Evolutionary conservation across 2,329 filamentous ascomycete species (phyloP).

Genomic region (Coniella vitis): DNA sequence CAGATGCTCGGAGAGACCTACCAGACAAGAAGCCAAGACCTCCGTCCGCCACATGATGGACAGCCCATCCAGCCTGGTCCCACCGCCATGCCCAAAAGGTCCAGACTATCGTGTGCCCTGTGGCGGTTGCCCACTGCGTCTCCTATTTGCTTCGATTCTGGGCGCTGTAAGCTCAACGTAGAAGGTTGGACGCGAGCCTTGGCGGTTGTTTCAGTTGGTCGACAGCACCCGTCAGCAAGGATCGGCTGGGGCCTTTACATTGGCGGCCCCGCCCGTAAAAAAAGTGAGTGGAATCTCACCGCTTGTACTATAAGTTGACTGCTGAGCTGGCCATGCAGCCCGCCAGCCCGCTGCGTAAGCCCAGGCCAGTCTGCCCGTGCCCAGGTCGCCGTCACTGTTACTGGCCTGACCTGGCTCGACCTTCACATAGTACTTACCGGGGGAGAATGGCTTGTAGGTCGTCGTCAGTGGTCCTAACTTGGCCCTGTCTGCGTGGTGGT

Average conservation of each 20-base stretch:
- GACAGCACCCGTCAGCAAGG: conserved; percentile 6
- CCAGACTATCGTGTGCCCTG: neutral
- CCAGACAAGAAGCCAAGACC: neutral
- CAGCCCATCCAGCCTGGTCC: neutral
- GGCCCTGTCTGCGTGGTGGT: no score
- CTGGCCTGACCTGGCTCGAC: no score
- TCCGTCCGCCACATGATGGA: neutral
- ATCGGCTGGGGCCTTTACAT: neutral
- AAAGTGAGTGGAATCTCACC: no score
- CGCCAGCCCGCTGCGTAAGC: no score
- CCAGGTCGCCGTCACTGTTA: no score
- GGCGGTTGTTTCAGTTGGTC: conserved; percentile 16
- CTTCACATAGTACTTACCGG: no score
- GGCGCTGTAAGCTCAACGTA: neutral
- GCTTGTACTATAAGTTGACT: no score
- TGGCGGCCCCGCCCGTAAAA: neutral
- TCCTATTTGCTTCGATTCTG: conserved; percentile 3
- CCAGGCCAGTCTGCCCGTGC: no score
- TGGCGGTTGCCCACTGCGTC: neutral
- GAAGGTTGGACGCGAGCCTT: conserved; percentile 9
- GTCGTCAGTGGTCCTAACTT: no score
- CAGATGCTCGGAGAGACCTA: neutral
- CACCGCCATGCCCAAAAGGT: neutral
- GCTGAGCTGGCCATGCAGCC: no score
- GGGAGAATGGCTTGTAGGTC: no score